Evolutionary conservation across 495 filamentous ascomycete species (phyloP), one percentile per base, ranked within the genome.

Genomic region (Hyaloscypha finlandica): DNA sequence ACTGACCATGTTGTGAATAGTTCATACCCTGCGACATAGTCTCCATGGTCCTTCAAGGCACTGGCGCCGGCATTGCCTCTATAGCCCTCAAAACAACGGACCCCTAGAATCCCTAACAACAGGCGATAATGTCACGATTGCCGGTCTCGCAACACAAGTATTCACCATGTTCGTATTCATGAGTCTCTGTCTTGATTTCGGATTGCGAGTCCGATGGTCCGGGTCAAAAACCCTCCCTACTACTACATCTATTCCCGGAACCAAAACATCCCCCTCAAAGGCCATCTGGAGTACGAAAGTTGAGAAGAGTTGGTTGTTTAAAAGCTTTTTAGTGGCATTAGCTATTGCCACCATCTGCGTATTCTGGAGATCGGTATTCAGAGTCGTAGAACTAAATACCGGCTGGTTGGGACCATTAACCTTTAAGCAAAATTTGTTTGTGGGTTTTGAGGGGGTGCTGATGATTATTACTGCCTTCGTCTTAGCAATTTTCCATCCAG

Each of bases 371-470:
- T 86, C 81, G 42, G 76, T 87, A 33, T 92, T 83, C 75, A 83
- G 89, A 59, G 84, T 89, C 25, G 85, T 84, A 9, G 89, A 92
- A 80, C 78, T 92, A 59, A 78, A 78, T 54, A 74, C 76, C n/a
- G 89, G 89, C n/a, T 91, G 87, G 76, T 63, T 75, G 12, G 84
- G 89, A 29, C 62, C 71, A 1, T 73, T 91, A 59, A 88, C 86
- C 61, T 83, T 80, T 61, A 75, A 89, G 37, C 79, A 92, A 75
- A 77, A 81, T 22, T 72, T 84, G 9, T 89, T 91, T 71, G 85
- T 92, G 77, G 79, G 89, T 30, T 82, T 92, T 30, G 89, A 92
- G 78, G 86, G 89, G 31, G 78, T 91, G 63, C 29, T 58, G 55
- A 58, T 58, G 53, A 4, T 22, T 19, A 56, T 56, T 56, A 22